Conservation (phyloP, 1,139 yeast genomes). For the Lizanozyma gosingica region DNA sequence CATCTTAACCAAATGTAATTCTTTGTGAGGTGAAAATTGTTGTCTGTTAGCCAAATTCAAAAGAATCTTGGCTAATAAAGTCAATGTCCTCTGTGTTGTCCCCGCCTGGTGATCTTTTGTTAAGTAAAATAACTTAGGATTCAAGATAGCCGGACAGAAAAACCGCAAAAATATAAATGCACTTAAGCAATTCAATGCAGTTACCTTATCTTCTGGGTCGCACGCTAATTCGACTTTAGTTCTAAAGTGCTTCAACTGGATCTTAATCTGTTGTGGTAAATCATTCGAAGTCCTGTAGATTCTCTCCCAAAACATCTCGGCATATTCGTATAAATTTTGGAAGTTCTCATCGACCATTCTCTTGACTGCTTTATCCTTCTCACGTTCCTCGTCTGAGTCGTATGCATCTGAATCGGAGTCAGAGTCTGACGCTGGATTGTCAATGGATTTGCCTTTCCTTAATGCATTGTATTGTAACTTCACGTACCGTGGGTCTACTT, state of each 20-base stretch:
- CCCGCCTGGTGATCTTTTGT: conserved; percentile 66
- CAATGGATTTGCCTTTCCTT: conserved; percentile 17
- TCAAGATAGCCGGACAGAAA: conserved; percentile 84
- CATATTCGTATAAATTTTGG: conserved; percentile 42
- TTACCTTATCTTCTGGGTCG: conserved; percentile 46
- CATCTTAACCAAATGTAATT: conserved; percentile 67
- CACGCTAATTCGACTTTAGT: conserved; percentile 53
- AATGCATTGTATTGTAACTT: conserved; percentile 31
- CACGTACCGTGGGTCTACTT: conserved; percentile 61
- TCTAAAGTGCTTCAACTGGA: conserved; percentile 49
- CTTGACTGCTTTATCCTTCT: conserved; percentile 18
- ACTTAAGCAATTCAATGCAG: conserved; percentile 63
- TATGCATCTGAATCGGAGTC: conserved; percentile 18
- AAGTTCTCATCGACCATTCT: conserved; percentile 41
- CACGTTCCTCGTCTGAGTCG: conserved; percentile 27
- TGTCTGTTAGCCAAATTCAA: conserved; percentile 75
- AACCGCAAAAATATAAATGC: conserved; percentile 81
- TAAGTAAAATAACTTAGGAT: conserved; percentile 76
- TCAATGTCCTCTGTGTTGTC: conserved; percentile 63
- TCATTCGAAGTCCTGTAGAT: conserved; percentile 66
- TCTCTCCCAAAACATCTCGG: conserved; percentile 62
- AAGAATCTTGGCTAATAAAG: conserved; percentile 73
- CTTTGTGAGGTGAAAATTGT: conserved; percentile 65
- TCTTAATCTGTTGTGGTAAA: conserved; percentile 62
- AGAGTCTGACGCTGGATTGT: conserved; percentile 12